Conservation (phyloP, 2,329 filamentous ascomycete species). For the Cladosporium velox region DNA sequence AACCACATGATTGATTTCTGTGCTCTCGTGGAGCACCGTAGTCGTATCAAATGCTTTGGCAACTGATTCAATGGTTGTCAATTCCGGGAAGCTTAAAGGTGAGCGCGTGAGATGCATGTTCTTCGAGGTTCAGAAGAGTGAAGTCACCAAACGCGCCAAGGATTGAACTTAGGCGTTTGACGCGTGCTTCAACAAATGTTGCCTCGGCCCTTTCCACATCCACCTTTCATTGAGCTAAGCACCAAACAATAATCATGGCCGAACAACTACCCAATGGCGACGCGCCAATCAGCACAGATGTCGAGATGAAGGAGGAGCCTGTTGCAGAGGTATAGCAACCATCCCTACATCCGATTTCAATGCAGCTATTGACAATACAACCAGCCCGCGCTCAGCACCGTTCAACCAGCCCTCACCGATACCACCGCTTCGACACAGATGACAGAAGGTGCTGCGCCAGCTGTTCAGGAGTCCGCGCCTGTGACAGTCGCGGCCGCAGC, state of each 20-base stretch:
- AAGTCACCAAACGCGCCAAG: conserved; percentile 21
- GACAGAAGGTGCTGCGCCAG: conserved; percentile 16
- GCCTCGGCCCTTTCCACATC: neutral
- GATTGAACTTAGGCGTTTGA: neutral
- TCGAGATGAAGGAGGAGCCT: conserved; percentile 41
- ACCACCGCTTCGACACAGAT: conserved; percentile 31
- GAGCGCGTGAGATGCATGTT: too few species aligned
- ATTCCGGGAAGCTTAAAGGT: too few species aligned
- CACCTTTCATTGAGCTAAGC: neutral
- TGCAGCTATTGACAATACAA: conserved; percentile 12
- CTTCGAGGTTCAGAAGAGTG: neutral
- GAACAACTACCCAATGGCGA: conserved; percentile 33
- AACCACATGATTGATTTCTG: too few species aligned
- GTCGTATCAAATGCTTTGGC: too few species aligned
- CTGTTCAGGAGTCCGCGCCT: neutral
- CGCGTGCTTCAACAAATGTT: neutral
- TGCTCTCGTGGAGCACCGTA: too few species aligned
- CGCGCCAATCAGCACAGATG: conserved; percentile 27
- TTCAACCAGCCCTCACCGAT: conserved; percentile 30
- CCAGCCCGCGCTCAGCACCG: conserved; percentile 20
- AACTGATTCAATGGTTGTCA: too few species aligned
- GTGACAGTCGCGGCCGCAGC: conserved; percentile 27
- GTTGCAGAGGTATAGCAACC: conserved; percentile 28
- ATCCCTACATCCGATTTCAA: conserved; percentile 6
- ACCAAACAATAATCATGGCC: conserved; percentile 29